Percentiles rank a stretch among this genome's conserved stretches.
Conservation (phyloP, 1,284 basidiomycete genomes). For the Fistulinella staudtii region DNA sequence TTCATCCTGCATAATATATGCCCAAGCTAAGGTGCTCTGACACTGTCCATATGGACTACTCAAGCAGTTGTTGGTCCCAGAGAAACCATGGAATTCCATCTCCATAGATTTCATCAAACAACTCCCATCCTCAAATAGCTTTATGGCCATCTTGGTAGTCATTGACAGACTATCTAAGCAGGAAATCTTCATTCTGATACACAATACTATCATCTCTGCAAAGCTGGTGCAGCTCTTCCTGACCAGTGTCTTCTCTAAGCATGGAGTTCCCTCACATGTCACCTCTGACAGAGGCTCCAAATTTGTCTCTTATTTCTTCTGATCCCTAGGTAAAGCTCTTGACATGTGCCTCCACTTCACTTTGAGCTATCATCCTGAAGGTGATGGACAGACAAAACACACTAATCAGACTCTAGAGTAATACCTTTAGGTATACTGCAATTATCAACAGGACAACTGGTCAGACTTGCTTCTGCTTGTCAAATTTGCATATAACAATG, state of each 20-base stretch:
- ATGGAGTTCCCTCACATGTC: too few species aligned
- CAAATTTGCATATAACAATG: too few species aligned
- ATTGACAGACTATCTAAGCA: constrained; percentile 35
- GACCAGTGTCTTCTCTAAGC: not conserved
- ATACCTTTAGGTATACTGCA: too few species aligned
- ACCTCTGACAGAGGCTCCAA: too few species aligned
- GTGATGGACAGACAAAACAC: too few species aligned
- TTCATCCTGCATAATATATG: not conserved
- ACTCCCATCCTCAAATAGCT: constrained; percentile 24
- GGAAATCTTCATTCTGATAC: constrained; percentile 3
- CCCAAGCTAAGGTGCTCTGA: not conserved
- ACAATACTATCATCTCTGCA: constrained; percentile 27
- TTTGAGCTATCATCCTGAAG: not conserved
- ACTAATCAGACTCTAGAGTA: too few species aligned
- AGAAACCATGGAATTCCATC: constrained; percentile 12
- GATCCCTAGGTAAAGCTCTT: too few species aligned
- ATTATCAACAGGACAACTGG: too few species aligned
- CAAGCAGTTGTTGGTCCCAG: not conserved
- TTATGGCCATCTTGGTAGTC: constrained; percentile 34
- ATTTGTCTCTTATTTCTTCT: too few species aligned
- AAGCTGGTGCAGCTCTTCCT: constrained; percentile 25
- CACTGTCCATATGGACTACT: not conserved
- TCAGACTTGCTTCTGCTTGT: too few species aligned
- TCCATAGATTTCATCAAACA: constrained; percentile 3
- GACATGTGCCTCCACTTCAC: not conserved